phyloP scores from a whole-genome alignment of 2,329 filamentous ascomycete species.

The Venturia effusa region DNA sequence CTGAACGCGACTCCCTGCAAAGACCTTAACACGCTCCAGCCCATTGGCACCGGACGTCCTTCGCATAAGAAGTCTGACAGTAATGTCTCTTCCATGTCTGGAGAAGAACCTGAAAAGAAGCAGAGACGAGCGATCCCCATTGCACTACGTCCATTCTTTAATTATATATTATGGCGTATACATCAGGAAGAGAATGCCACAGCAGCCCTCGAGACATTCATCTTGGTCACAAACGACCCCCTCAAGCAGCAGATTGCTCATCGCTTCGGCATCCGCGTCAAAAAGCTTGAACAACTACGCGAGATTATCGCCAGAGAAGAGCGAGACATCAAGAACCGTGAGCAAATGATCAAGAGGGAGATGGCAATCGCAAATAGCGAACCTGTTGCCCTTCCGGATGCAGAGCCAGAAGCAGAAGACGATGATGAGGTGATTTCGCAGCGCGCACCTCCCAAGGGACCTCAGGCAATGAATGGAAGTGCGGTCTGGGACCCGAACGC shows the following conservation, averaged over 20 bases:
- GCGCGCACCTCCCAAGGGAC: constrained; percentile 25
- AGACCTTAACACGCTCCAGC: constrained; percentile 1
- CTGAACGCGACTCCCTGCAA: constrained; percentile 23
- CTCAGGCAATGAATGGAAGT: constrained; percentile 19
- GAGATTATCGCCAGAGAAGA: constrained; percentile 39
- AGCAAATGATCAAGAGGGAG: constrained; percentile 28
- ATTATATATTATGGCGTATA: constrained; percentile 41
- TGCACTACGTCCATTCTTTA: constrained; percentile 36
- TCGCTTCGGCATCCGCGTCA: constrained; percentile 39
- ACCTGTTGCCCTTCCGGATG: not conserved
- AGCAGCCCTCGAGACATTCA: constrained; percentile 38
- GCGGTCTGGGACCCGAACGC: constrained; percentile 38
- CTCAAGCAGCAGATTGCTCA: constrained; percentile 34
- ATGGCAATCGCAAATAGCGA: constrained; percentile 15
- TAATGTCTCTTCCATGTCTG: constrained; percentile 14
- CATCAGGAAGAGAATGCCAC: constrained; percentile 37
- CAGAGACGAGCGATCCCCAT: constrained; percentile 25
- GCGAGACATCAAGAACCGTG: constrained; percentile 33
- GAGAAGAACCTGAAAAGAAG: constrained; percentile 11
- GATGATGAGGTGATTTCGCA: constrained; percentile 30
- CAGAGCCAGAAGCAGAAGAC: constrained; percentile 16
- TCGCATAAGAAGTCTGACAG: constrained; percentile 10
- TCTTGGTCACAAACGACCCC: constrained; percentile 40
- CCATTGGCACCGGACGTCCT: constrained; percentile 15
- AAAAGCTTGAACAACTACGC: constrained; percentile 38